These are phyloP conservation scores for Aureobasidium sp. DNA, from an alignment of 2,329 filamentous ascomycete species.

Conservation along the genomic window DNA sequence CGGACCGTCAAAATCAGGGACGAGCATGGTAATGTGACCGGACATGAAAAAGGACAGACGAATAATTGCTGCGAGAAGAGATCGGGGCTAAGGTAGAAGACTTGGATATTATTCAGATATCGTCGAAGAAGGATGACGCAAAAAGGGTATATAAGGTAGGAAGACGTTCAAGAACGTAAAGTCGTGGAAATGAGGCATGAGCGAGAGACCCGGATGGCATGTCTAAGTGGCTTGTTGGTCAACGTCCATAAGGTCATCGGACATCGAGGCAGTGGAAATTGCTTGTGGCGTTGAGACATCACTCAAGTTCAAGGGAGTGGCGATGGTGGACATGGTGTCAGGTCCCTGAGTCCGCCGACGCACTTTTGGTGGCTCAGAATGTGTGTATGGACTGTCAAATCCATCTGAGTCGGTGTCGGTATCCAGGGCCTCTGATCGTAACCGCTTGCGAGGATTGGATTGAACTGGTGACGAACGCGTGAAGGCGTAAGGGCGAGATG, in stretches of 20 bases:
- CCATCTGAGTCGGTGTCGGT: slow-evolving; percentile 3
- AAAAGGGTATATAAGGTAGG: background rate
- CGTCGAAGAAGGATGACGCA: background rate
- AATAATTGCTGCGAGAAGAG: background rate
- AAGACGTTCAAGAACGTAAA: background rate
- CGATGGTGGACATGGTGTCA: background rate
- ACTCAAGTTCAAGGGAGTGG: background rate
- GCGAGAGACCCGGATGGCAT: background rate
- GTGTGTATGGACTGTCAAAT: background rate
- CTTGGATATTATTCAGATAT: background rate
- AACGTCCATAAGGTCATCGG: background rate
- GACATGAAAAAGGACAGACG: background rate
- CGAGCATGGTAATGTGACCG: background rate
- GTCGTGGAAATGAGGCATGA: background rate
- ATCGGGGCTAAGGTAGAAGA: background rate
- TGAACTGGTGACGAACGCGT: background rate
- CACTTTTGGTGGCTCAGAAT: background rate
- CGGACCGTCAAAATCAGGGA: background rate
- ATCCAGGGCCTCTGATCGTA: background rate
- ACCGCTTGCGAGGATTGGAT: background rate
- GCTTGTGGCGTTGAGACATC: background rate
- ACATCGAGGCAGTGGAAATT: background rate
- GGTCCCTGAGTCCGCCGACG: background rate
- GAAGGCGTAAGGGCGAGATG: background rate
- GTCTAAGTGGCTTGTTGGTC: background rate